Conservation (phyloP, 352 stramenopile genomes). For the Phytophthora pisi region DNA sequence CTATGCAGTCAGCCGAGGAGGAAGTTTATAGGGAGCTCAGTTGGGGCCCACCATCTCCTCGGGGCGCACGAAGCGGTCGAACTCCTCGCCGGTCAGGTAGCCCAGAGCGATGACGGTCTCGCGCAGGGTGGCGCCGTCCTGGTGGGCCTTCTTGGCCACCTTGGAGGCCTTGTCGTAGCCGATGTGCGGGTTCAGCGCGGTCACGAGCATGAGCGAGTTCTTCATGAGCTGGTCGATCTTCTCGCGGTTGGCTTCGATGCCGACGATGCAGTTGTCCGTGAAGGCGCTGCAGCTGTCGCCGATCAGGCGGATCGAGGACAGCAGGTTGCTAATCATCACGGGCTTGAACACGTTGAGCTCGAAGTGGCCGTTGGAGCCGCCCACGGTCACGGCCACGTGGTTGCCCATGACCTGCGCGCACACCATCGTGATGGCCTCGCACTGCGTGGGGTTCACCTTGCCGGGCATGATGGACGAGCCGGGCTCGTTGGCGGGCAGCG, state of each 20-base stretch:
- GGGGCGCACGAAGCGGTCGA: conserved; percentile 95
- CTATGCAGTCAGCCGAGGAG: not conserved
- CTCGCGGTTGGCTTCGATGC: conserved; percentile 91
- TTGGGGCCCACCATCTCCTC: conserved; percentile 95
- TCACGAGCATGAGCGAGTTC: conserved; percentile 97
- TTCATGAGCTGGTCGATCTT: conserved; percentile 94
- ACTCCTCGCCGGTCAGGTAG: conserved; percentile 94
- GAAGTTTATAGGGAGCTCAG: conserved; percentile 33
- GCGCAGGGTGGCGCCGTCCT: conserved; percentile 93
- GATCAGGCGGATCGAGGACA: conserved; percentile 84
- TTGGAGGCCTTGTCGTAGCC: conserved; percentile 97
- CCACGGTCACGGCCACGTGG: conserved; percentile 93
- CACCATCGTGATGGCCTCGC: conserved; percentile 97
- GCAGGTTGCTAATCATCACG: conserved; percentile 93
- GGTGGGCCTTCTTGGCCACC: conserved; percentile 96
- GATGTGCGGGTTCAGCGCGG: conserved; percentile 96
- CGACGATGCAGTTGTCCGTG: conserved; percentile 93
- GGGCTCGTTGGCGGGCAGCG: conserved; percentile 69
- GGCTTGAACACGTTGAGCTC: conserved; percentile 99
- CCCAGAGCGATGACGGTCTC: conserved; percentile 91
- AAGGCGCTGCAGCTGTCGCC: conserved; percentile 90
- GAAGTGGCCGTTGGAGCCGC: conserved; percentile 95
- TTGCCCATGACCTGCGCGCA: conserved; percentile 97
- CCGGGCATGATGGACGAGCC: conserved; percentile 79
- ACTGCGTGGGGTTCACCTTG: conserved; percentile 92